phyloP scores from a whole-genome alignment of 441 rosid species.

The Syzygium malaccense region DNA sequence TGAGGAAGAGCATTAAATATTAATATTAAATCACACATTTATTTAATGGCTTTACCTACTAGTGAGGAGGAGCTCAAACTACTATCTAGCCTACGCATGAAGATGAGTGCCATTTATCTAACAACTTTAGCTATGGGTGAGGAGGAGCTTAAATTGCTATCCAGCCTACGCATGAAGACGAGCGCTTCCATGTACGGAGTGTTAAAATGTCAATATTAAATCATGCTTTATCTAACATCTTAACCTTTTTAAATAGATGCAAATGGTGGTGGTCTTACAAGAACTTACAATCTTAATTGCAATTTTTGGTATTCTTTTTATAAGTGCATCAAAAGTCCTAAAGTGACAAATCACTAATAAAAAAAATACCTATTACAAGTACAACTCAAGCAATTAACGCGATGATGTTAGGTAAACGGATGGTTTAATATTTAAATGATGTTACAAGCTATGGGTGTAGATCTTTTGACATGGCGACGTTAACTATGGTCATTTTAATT shows the following conservation, averaged over 20 bases:
- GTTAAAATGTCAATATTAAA: too few relatives aligned
- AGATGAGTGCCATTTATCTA: too few relatives aligned
- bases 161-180: too few relatives aligned
- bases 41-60: too few relatives aligned
- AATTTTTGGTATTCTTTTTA: neutral
- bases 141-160: too few relatives aligned
- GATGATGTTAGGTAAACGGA: neutral
- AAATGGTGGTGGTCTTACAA: neutral
- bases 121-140: too few relatives aligned
- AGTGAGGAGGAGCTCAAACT: too few relatives aligned
- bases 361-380: neutral
- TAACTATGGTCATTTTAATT: neutral
- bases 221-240: neutral
- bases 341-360: neutral
- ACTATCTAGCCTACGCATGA: too few relatives aligned
- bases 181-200: too few relatives aligned
- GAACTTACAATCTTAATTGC: neutral
- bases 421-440: neutral
- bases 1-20: neutral
- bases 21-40: accelerated
- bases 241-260: neutral
- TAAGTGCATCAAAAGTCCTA: too few relatives aligned
- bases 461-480: neutral
- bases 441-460: neutral
- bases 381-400: neutral